Evolutionary conservation across 176 grass and related monocot genomes (phyloP).

Genomic region (Elymus sibiricus): DNA sequence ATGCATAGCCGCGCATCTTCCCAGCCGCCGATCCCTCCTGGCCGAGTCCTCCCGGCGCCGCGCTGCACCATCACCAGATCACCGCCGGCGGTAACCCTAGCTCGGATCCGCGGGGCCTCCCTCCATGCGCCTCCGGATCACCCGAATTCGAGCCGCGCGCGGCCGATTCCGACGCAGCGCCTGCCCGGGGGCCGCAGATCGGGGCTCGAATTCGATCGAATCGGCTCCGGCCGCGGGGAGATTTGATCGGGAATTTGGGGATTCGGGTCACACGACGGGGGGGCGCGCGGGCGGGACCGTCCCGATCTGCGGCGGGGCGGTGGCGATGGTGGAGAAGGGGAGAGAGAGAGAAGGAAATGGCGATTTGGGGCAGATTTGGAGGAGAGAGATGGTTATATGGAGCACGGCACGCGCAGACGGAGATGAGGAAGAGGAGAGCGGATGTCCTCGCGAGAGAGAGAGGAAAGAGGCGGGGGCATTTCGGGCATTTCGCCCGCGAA

Average conservation of each 20-base stretch:
- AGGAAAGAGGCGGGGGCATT: constrained; percentile 27
- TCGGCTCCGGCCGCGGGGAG: constrained; percentile 12
- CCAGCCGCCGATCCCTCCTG: constrained; percentile 62
- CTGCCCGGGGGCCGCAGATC: constrained; percentile 12
- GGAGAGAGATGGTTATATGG: constrained; percentile 36
- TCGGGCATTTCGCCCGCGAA: constrained; percentile 30
- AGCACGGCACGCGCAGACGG: constrained; percentile 26
- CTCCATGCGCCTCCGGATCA: constrained; percentile 28
- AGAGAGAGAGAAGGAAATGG: neutral
- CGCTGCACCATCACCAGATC: constrained; percentile 58
- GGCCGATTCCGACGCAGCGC: neutral
- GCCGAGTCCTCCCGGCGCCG: constrained; percentile 33
- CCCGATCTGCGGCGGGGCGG: neutral
- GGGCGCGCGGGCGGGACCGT: neutral
- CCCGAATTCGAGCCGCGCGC: constrained; percentile 26
- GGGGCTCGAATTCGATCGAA: constrained; percentile 37
- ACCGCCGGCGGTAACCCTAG: constrained; percentile 26
- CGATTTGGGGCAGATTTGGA: constrained; percentile 19
- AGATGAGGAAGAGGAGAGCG: constrained; percentile 6
- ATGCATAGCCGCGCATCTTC: constrained; percentile 91
- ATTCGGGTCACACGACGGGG: neutral
- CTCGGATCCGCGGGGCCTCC: constrained; percentile 47
- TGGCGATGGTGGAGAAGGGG: neutral
- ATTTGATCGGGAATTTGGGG: constrained; percentile 26
- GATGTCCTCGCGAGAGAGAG: constrained; percentile 26